Conservation (phyloP, 345 rosid species). For the Euphorbia peplus region DNA sequence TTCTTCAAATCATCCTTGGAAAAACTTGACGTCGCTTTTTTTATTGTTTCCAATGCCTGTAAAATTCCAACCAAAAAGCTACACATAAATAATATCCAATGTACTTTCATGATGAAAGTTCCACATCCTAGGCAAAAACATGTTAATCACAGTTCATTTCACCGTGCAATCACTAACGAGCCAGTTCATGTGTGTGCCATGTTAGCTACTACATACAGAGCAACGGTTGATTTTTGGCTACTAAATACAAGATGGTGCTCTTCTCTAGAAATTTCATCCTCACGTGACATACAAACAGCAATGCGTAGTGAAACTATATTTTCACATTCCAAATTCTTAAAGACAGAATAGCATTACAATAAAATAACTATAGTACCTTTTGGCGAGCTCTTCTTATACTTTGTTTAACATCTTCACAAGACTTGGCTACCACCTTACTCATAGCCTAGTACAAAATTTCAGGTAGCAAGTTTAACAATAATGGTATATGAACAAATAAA, state of each 20-base stretch:
- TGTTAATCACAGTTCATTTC: neutral
- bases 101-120: neutral
- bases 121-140: neutral
- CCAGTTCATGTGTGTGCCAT: neutral
- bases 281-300: neutral
- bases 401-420: constrained; percentile 87
- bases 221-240: neutral
- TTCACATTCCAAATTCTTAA: neutral
- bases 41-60: constrained; percentile 82
- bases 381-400: constrained; percentile 90
- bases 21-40: constrained; percentile 66
- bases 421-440: constrained; percentile 81
- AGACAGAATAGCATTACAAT: neutral
- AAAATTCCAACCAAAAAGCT: constrained; percentile 10
- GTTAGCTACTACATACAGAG: neutral
- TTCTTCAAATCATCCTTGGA: constrained; percentile 87
- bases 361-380: constrained; percentile 48
- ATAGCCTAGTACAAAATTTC: constrained; percentile 51
- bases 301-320: neutral
- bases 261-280: neutral
- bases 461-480: neutral
- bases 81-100: neutral
- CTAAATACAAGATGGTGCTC: neutral
- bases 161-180: neutral
- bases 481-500: neutral